Conservation (phyloP, 179 eudicot species). For the Beta lomatogona region DNA sequence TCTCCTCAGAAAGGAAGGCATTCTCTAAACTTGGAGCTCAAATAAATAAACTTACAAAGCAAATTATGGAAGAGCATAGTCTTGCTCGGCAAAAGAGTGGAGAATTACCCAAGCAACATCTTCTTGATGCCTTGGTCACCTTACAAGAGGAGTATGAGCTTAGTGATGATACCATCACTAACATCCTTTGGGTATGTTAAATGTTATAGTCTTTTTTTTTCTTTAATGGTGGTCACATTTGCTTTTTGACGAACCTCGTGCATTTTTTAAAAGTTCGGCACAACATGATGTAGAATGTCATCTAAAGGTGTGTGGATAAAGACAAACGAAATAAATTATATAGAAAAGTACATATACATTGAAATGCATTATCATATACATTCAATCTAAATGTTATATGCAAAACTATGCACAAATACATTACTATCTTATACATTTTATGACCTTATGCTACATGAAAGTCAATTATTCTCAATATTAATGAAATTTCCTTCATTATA, state of each 20-base stretch:
- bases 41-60: slow-evolving; percentile 42
- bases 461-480: neutral
- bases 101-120: slow-evolving; percentile 46
- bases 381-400: too few species aligned
- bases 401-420: too few species aligned
- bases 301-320: too few species aligned
- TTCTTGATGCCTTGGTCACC: slow-evolving; percentile 65
- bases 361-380: too few species aligned
- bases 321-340: too few species aligned
- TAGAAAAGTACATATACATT: too few species aligned
- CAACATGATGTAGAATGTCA: too few species aligned
- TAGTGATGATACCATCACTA: slow-evolving; percentile 57
- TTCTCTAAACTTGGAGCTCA: slow-evolving; percentile 41
- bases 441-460: too few species aligned
- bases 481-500: neutral
- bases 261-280: too few species aligned
- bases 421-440: too few species aligned
- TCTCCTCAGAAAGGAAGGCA: slow-evolving; percentile 45
- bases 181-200: slow-evolving; percentile 63
- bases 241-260: too few species aligned
- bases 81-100: slow-evolving; percentile 39
- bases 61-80: slow-evolving; percentile 55
- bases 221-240: too few species aligned
- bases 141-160: slow-evolving; percentile 62
- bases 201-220: neutral